Evolutionary conservation across 345 rosid species (phyloP).

Genomic region (Eutrema japonicum): DNA sequence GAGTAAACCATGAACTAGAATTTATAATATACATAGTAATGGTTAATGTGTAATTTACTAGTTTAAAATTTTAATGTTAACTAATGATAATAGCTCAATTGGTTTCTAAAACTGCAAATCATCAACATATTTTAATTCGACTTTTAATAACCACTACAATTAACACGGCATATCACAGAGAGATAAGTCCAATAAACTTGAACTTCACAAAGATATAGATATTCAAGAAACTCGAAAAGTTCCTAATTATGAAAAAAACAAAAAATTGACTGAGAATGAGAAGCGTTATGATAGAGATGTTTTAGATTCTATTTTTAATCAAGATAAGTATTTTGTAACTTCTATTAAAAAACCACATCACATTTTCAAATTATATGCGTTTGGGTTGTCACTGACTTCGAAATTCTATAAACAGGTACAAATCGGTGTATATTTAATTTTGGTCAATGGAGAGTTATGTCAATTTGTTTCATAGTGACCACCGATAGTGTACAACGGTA

Average conservation of each 20-base stretch:
- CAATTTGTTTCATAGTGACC: conserved; percentile 33
- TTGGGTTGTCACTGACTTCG: not conserved
- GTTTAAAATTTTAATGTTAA: not conserved
- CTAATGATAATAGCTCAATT: not conserved
- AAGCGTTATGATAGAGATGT: not conserved
- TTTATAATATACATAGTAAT: not conserved
- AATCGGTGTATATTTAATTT: conserved; percentile 34
- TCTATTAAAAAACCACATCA: not conserved
- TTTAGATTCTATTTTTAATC: not conserved
- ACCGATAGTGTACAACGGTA: conserved; percentile 27
- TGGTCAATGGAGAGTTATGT: conserved; percentile 15
- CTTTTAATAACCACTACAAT: not conserved
- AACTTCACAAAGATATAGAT: not conserved
- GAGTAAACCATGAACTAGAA: not conserved
- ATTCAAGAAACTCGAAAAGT: not conserved
- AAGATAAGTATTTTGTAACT: not conserved
- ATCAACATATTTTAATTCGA: not conserved
- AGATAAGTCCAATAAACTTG: not conserved
- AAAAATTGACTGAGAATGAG: no score
- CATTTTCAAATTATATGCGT: not conserved
- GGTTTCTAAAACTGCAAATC: not conserved
- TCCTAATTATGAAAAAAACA: not conserved
- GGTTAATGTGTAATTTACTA: not conserved
- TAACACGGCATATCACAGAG: not conserved
- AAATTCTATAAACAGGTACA: not conserved